Evolutionary conservation across 1,284 basidiomycete species (phyloP), one percentile per base, ranked within the genome.

Genomic region (Acaromyces ingoldii): DNA sequence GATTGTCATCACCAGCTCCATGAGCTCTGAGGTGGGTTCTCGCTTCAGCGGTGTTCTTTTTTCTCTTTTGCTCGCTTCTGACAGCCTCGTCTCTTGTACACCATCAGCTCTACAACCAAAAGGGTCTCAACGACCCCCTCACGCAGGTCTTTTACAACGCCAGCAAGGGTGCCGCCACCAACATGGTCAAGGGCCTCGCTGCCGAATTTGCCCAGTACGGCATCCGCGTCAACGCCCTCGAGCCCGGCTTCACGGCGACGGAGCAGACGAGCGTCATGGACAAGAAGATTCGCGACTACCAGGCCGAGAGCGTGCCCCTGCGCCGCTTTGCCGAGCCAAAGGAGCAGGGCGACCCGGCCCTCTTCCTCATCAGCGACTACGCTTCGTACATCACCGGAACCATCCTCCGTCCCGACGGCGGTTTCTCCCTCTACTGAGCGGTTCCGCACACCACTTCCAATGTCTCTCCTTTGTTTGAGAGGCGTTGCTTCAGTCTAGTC

Each of bases 261-360:
- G 74, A 76, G 61, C 74, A 76, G 69, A 76, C 74, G 19, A 65
- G 61, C 31, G 69, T 49, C 30, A 76, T 76, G 74, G 74, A 76
- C 51, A 46, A 59, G 49, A 64, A 59, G 46, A 62, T 76, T 30
- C 64, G 72, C 42, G 71, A 75, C 31, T 76, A 54, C 62, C 74
- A 76, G 65, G 72, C 74, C 11, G 38, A 49, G 31, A 60, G 55
- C 49, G 67, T 76, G 39, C 74, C 74, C 29, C 52, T 76, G n/a
- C 61, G 63, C 36, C 54, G 74, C 38, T 76, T 76, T 66, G 65
- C 64, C 29, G 65, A 75, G 64, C 71, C 74, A 33, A 51, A 64
- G 33, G 74, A 76, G 62, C 72, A 75, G 65, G 71, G 63, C 28
- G 71, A 64, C 15, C 69, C 72, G 41, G 65, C 64, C 29, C 57